phyloP scores from a whole-genome alignment of 2,329 filamentous ascomycete species.

The Calonectria crousiana region DNA sequence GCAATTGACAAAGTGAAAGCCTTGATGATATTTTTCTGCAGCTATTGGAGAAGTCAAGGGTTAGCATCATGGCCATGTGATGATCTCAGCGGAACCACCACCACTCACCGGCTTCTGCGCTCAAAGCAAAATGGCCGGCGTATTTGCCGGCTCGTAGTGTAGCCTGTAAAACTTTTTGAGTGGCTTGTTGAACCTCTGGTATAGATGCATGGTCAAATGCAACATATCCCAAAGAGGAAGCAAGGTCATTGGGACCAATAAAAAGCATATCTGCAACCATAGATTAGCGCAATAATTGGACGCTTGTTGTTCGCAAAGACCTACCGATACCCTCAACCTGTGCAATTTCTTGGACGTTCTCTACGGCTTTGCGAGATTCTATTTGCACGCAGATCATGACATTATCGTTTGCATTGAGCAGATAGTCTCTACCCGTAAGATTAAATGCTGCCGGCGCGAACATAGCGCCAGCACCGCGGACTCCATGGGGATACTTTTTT shows the following conservation, averaged over 20 bases:
- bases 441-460: constrained; percentile 44
- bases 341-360: constrained; percentile 53
- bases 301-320: background rate
- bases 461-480: constrained; percentile 47
- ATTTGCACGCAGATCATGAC: constrained; percentile 41
- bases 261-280: constrained; percentile 20
- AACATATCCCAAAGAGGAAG: constrained; percentile 44
- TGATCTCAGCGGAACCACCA: background rate
- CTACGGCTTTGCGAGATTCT: constrained; percentile 34
- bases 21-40: constrained; percentile 41
- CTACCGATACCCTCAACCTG: constrained; percentile 50
- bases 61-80: background rate
- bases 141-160: constrained; percentile 49
- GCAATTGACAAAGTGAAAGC: constrained; percentile 53
- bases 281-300: background rate
- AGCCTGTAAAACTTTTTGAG: constrained; percentile 41
- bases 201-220: constrained; percentile 47
- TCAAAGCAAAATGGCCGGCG: constrained; percentile 49
- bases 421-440: constrained; percentile 43
- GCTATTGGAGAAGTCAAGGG: constrained; percentile 23
- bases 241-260: constrained; percentile 28
- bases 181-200: constrained; percentile 48
- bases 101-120: constrained; percentile 37
- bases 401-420: constrained; percentile 40
- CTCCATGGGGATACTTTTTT: constrained; percentile 34